Evolutionary conservation across 805 yeast species (phyloP), one percentile per base, ranked within the genome.

Genomic region (Cyberlindnera veronae): DNA sequence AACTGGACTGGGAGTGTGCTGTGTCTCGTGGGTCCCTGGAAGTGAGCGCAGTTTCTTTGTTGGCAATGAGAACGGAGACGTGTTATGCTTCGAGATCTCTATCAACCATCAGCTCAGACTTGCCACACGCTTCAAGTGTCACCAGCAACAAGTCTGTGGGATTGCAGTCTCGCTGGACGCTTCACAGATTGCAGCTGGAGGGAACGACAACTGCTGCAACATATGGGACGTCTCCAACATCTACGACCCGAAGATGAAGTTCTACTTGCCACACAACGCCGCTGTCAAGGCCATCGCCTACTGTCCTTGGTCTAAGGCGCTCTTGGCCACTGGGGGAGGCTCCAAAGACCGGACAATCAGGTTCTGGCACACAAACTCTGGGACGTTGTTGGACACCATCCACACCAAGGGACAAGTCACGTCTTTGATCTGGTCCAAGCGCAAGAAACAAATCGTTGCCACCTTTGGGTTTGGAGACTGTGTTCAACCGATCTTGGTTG

Each of bases 271-370:
- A 1, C 97, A 90, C 54, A 64, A 68, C 3, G 95, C 96, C 2
- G 97, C 97, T 0, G 90, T 90, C 0, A 89, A 89, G 52, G 97
- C 96, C 0, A 67, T 90, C 32, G 84, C 91, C 4, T 90, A 77
- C 53, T 90, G 96, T 57, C 97, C 97, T 0, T 89, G 96, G 96
- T 72, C 87, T 15, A 77, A 77, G 12, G 71, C 83, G 3, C 62
- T 90, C 8, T 59, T 90, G 26, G 96, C 91, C 1, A 88, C 96
- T 0, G 97, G 97, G 0, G 96, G 93, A 3, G 97, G 97, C 0
- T 76, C 82, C 16, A 80, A 78, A 51, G 97, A 90, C 58, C 66
- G 90, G 36, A 73, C 73, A n/a, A 75, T 89, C 8, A 61, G 90
- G 42, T 87, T 88, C 58, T 89, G 96, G 96, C 95, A 90, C 59